Evolutionary conservation across 192 early-diverging fungal genomes (phyloP), one percentile per base, ranked within the genome.

Genomic region (Funneliformis mosseae): DNA sequence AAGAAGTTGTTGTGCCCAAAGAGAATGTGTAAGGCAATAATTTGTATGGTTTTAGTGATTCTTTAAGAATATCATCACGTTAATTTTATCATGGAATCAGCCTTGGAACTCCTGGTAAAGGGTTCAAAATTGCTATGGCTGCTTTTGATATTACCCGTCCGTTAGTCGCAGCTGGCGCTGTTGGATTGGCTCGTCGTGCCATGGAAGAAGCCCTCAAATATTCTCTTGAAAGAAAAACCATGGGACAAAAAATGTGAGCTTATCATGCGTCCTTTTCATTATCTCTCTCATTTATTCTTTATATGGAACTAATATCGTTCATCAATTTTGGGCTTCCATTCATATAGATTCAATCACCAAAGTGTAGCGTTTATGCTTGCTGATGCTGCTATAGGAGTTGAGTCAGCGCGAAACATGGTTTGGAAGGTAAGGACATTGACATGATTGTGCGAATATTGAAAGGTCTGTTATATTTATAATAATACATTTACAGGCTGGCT

Each of bases 81-180:
- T 8, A 74, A 55, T 8, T 74, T 55, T 74, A 33, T 27, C 25
- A 11, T 42, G 41, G 2, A 68, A 27, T 21, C 63, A 83, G 89
- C 9, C 85, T 95, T 38, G 94, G 93, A 28, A 84, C 83, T n/a
- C 86, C 88, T 73, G 93, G 93, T 45, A 84, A 94, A 80, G 97
- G 97, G n/a, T 98, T 97, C 89, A 95, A 96, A 87, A 95, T 97
- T 86, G 96, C 96, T 55, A 98, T 98, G 97, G 92, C 93, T 42
- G 96, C 96, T 5, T 98, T 98, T 84, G 96, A 98, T 82, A 95
- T 93, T 79, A 97, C 96, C 18, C 92, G 97, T 59, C 96, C 96
- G 38, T 83, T 97, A 61, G 94, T 98, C 39, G 96, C 95, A 18
- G 89, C 95, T 73, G 96, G 89, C 27, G 97, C 96, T 33, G 92